These are phyloP conservation scores for Meyerozyma smithsonii DNA, from an alignment of 1,139 yeast genomes.

Conservation along the genomic window DNA sequence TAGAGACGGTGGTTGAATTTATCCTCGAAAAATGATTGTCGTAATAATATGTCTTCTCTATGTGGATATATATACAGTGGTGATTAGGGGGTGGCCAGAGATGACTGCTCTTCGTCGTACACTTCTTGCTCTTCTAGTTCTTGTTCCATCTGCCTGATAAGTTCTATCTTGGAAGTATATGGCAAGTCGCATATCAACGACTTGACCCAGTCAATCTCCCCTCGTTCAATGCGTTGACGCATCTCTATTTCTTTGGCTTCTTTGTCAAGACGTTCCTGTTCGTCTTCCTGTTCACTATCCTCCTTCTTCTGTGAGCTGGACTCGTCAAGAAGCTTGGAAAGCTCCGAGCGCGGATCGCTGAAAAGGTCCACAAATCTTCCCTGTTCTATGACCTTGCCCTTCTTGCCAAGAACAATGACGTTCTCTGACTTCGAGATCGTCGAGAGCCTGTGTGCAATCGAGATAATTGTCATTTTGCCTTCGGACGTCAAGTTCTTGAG, in stretches of 20 bases:
- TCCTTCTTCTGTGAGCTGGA: constrained; percentile 22
- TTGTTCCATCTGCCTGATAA: constrained; percentile 25
- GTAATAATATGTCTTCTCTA: background rate
- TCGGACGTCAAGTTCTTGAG: constrained; percentile 46
- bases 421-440: constrained; percentile 56
- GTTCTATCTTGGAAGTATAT: constrained; percentile 26
- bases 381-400: constrained; percentile 39
- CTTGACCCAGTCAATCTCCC: constrained; percentile 27
- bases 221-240: constrained; percentile 12
- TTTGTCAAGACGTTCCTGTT: constrained; percentile 21
- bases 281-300: constrained; percentile 18
- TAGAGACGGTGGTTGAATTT: background rate
- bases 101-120: background rate
- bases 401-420: constrained; percentile 53
- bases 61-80: background rate
- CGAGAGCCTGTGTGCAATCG: constrained; percentile 87
- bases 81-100: background rate
- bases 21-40: background rate
- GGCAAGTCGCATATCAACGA: constrained; percentile 38
- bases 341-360: constrained; percentile 39
- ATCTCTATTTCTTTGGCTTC: constrained; percentile 26
- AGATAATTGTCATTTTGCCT: constrained; percentile 77
- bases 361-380: constrained; percentile 41
- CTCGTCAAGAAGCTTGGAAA: constrained; percentile 41
- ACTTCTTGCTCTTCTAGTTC: constrained; percentile 19